A percentile compares a stretch with the other conserved stretches of the same genome.
Conservation (phyloP, 2,329 filamentous ascomycete genomes). For the Penicillium sp. region DNA sequence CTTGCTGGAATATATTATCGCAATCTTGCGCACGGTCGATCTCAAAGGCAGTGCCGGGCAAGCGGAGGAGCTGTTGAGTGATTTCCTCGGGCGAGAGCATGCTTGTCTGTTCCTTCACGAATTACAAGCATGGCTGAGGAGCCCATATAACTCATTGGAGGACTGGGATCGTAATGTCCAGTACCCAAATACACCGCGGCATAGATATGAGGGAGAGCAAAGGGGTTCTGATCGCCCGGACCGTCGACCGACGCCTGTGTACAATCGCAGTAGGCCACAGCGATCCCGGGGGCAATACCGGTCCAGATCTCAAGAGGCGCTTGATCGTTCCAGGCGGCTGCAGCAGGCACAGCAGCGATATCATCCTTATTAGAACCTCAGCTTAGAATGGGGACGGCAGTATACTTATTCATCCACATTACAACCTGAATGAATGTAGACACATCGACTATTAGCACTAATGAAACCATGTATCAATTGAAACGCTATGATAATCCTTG, state of each 20-base stretch:
- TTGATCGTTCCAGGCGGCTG: constrained; percentile 4
- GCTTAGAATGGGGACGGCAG: no score
- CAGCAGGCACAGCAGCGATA: constrained; percentile 11
- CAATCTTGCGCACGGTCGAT: constrained; percentile 77
- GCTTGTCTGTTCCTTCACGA: constrained; percentile 79
- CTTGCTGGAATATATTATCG: constrained; percentile 78
- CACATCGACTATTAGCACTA: background rate
- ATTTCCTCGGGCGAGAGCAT: constrained; percentile 72
- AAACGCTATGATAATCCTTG: constrained; percentile 1
- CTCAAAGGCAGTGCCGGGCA: constrained; percentile 73
- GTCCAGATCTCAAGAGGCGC: background rate
- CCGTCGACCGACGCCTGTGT: constrained; percentile 7
- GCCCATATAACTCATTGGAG: constrained; percentile 66
- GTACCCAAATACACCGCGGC: constrained; percentile 49
- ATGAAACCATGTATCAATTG: background rate
- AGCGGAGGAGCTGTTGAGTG: constrained; percentile 72
- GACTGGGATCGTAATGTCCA: constrained; percentile 80
- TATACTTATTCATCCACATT: background rate
- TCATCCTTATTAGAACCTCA: constrained; percentile 1
- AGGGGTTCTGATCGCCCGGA: constrained; percentile 6
- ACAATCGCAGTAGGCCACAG: background rate
- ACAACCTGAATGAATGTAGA: background rate
- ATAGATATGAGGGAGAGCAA: background rate
- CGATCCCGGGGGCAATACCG: constrained; percentile 1
- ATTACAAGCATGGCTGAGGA: constrained; percentile 74